phyloP scores from a whole-genome alignment of 805 yeast species.

The Blastobotrys peoriensis region DNA sequence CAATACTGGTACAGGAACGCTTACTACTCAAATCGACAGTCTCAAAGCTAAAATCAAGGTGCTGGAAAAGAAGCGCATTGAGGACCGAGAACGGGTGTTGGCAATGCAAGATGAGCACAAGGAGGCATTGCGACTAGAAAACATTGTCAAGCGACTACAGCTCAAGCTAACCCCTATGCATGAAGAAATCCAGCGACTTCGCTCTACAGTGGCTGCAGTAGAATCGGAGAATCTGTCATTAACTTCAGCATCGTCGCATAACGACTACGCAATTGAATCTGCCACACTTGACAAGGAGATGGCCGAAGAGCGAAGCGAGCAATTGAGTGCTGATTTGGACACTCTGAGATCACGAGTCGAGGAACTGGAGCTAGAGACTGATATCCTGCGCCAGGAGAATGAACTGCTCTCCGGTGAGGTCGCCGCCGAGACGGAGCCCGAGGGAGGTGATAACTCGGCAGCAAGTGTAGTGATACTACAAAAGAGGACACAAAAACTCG shows the following conservation, averaged over 20 bases:
- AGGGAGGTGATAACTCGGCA: background rate
- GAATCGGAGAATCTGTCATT: constrained; percentile 17
- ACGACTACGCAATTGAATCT: constrained; percentile 28
- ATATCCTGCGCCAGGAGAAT: constrained; percentile 24
- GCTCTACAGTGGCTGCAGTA: constrained; percentile 15
- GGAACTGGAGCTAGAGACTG: constrained; percentile 23
- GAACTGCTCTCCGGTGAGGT: constrained; percentile 8
- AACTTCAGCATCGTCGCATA: constrained; percentile 15
- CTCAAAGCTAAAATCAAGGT: constrained; percentile 21
- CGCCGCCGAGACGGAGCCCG: background rate
- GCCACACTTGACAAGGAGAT: constrained; percentile 32
- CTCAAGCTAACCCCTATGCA: constrained; percentile 27
- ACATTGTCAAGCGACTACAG: constrained; percentile 26
- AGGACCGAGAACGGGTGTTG: constrained; percentile 21
- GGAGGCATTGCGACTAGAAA: constrained; percentile 21
- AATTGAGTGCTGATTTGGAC: constrained; percentile 22
- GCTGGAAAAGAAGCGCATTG: constrained; percentile 23
- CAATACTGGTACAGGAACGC: background rate
- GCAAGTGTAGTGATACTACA: constrained; percentile 12
- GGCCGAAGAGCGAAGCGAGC: constrained; percentile 30
- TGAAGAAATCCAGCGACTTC: constrained; percentile 23
- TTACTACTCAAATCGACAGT: constrained; percentile 19
- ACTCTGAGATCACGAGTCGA: constrained; percentile 16
- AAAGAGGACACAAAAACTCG: constrained; percentile 37
- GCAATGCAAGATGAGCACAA: constrained; percentile 20